These are phyloP conservation scores for Arthrinium phaeospermum DNA, from an alignment of 2,329 filamentous ascomycete species.

Conservation along the genomic window DNA sequence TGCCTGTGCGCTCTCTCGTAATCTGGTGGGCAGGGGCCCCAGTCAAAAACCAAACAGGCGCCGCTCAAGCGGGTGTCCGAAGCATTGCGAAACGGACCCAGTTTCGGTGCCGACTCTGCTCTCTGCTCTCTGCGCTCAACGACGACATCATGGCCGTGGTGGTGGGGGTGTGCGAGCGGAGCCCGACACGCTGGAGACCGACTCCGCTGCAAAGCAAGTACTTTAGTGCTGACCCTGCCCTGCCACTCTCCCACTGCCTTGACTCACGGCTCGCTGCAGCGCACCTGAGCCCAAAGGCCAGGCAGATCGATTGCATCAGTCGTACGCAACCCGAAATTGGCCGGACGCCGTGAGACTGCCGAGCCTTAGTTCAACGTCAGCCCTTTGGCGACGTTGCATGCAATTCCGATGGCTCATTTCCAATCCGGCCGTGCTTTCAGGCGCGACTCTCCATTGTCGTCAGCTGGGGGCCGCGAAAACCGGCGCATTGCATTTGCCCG, in stretches of 20 bases:
- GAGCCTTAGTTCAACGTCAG: conserved; percentile 10
- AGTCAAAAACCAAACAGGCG: neutral
- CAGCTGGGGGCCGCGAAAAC: neutral
- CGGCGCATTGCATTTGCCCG: too few species aligned
- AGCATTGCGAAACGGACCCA: neutral
- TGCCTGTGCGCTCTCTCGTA: neutral
- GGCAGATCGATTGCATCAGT: neutral
- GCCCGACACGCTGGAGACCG: conserved; percentile 10
- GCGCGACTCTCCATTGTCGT: neutral
- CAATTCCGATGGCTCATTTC: neutral
- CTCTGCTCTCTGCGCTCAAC: too few species aligned
- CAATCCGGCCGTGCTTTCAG: neutral
- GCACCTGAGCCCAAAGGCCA: neutral
- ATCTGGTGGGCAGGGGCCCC: neutral
- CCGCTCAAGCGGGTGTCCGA: conserved; percentile 1
- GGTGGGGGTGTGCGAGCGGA: neutral
- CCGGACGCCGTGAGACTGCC: neutral
- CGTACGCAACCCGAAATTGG: neutral
- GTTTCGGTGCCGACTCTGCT: neutral
- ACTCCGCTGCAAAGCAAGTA: too few species aligned
- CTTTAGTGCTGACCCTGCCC: too few species aligned
- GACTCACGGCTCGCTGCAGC: neutral
- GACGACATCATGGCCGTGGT: neutral
- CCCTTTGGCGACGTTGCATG: neutral
- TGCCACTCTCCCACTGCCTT: neutral